Evolutionary conservation across 805 yeast species (phyloP).

Genomic region (Tetrapisispora phaffii): DNA sequence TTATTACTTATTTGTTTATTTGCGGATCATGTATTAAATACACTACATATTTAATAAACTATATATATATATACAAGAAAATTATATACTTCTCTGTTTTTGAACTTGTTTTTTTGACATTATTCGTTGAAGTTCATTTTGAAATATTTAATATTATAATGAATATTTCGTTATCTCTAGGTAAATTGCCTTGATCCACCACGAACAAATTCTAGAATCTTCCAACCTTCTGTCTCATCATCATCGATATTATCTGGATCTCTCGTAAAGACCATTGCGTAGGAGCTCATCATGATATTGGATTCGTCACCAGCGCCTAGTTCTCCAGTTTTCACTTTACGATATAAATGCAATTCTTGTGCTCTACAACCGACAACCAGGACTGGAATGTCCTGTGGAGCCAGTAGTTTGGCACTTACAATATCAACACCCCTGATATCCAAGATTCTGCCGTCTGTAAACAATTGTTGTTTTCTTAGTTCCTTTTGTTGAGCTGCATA

Average conservation of each 20-base stretch:
- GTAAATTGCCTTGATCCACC: constrained; percentile 85
- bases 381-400: constrained; percentile 88
- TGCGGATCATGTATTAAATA: background rate
- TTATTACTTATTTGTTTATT: background rate
- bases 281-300: constrained; percentile 83
- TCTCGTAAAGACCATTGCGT: constrained; percentile 92
- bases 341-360: constrained; percentile 85
- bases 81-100: background rate
- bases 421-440: constrained; percentile 94
- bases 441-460: constrained; percentile 81
- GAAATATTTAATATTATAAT: background rate
- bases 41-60: background rate
- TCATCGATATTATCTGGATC: constrained; percentile 86
- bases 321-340: constrained; percentile 85
- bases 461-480: constrained; percentile 79
- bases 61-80: constrained; percentile 1
- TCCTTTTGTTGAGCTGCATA: constrained; percentile 91
- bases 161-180: constrained; percentile 14
- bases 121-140: background rate
- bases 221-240: constrained; percentile 94
- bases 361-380: constrained; percentile 91
- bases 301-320: constrained; percentile 94
- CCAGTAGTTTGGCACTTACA: constrained; percentile 74
- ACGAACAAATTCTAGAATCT: constrained; percentile 84
- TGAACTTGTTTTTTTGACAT: background rate